Evolutionary conservation across 148 eudicot species (phyloP).

Genomic region (Nepenthes mirabilis): DNA sequence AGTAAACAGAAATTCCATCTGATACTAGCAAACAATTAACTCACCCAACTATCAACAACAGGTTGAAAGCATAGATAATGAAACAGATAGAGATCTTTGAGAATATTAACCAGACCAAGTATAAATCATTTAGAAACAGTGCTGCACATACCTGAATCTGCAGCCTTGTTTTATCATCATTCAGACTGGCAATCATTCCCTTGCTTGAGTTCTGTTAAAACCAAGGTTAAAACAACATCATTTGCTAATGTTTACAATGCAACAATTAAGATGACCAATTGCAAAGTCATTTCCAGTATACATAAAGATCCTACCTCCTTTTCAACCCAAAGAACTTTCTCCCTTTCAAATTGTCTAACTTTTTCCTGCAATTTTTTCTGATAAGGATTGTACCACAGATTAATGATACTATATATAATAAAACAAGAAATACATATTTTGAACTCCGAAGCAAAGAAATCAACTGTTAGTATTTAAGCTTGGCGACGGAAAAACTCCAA

Average conservation of each 20-base stretch:
- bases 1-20: too few relatives aligned
- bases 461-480: not conserved
- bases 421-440: not conserved
- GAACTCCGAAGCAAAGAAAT: conserved; percentile 1
- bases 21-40: too few relatives aligned
- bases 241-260: not conserved
- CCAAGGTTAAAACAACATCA: not conserved
- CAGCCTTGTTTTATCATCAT: conserved; percentile 36
- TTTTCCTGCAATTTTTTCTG: conserved; percentile 35
- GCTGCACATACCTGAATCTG: conserved; percentile 44
- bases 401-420: not conserved
- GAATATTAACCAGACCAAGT: not conserved
- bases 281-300: not conserved
- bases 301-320: conserved; percentile 39
- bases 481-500: conserved; percentile 9
- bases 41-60: too few relatives aligned
- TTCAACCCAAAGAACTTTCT: conserved; percentile 31
- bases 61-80: not conserved
- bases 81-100: not conserved
- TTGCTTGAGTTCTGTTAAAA: conserved; percentile 36
- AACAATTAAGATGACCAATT: not conserved
- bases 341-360: conserved; percentile 38
- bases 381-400: not conserved
- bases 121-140: not conserved
- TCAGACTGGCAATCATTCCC: conserved; percentile 36